A percentile compares a stretch with the other conserved stretches of the same genome.
These are phyloP conservation scores for Karstenula rhodostoma DNA, from an alignment of 2,329 filamentous ascomycete species.

Conservation along the genomic window DNA sequence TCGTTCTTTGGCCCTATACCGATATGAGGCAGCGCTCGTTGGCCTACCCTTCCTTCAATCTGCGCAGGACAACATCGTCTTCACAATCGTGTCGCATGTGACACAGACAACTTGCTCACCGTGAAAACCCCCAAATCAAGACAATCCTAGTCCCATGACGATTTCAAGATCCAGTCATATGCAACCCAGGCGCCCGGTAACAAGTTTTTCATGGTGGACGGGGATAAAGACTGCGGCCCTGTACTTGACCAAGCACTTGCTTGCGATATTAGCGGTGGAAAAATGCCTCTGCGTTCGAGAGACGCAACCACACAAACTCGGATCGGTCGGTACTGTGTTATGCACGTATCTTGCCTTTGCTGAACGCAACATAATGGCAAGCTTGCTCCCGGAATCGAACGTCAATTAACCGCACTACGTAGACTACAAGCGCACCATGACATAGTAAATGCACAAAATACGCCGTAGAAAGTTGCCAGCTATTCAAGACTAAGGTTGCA, in stretches of 20 bases:
- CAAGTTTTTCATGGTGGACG: constrained; percentile 5
- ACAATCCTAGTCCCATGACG: background rate
- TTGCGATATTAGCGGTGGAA: constrained; percentile 19
- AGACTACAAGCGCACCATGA: background rate
- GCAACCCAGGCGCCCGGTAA: background rate
- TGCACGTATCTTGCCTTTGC: background rate
- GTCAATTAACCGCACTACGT: constrained; percentile 20
- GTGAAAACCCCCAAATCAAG: background rate
- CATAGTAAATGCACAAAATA: background rate
- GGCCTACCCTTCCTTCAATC: background rate
- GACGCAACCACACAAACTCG: background rate
- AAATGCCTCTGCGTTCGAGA: background rate
- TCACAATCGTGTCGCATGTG: background rate
- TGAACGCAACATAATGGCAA: constrained; percentile 9
- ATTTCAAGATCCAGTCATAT: background rate
- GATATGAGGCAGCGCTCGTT: no score
- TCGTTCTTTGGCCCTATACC: no score
- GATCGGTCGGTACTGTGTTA: constrained; percentile 6
- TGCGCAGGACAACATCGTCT: background rate
- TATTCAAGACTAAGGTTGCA: background rate
- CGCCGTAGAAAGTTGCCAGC: background rate
- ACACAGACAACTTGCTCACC: background rate
- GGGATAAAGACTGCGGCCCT: constrained; percentile 27
- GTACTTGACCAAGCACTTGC: constrained; percentile 20
- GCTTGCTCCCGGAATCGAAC: constrained; percentile 11